Evolutionary conservation across 2,329 filamentous ascomycete genomes (phyloP), one percentile per base, ranked within the genome.

Genomic region (Fusarium incarnatum): DNA sequence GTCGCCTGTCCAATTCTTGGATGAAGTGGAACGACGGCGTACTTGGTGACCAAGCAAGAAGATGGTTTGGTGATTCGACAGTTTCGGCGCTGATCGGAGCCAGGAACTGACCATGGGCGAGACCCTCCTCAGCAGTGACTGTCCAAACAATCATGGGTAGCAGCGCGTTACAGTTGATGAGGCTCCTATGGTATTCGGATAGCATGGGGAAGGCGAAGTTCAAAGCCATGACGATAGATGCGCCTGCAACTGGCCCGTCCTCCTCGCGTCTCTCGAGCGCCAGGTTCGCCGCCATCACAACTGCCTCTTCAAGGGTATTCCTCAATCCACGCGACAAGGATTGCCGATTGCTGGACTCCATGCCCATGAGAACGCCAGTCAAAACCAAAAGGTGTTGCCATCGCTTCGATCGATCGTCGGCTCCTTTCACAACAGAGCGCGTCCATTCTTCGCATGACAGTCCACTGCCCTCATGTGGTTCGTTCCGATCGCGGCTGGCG

Each of bases 321-420:
- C 90, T 86, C 77, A 95, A 84, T 53, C 85, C 80, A 32, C 83
- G 81, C 8, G 90, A 88, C n/a, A 94, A 79, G n/a, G 88, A 87
- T 62, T 87, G 85, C 47, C 89, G 82, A 42, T 90, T 86, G 64
- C 88, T 85, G 18, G 86, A 83, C 70, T 92, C 91, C 76, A 94
- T 91, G 11, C 93, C 94, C 76, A 95, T 86, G 61, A 97, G 80
- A 23, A 97, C 83, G 5, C 94, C 94, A 0, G 90, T 90, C 11
- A 97, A 86, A 8, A 94, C 86, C n/a, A 97, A 83, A 30, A 94
- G 80, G 79, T 97, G 94, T 78, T 94, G 91, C 94, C 94, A 97
- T 75, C 93, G 84, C 27, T 84, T 86, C 18, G 88, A 88, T 46
- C 85, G 83, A 32, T 85, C 85, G 56, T 90, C 87, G 12, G 86